Conservation (phyloP, 1,139 yeast genomes). For the Lodderomyces theae region DNA sequence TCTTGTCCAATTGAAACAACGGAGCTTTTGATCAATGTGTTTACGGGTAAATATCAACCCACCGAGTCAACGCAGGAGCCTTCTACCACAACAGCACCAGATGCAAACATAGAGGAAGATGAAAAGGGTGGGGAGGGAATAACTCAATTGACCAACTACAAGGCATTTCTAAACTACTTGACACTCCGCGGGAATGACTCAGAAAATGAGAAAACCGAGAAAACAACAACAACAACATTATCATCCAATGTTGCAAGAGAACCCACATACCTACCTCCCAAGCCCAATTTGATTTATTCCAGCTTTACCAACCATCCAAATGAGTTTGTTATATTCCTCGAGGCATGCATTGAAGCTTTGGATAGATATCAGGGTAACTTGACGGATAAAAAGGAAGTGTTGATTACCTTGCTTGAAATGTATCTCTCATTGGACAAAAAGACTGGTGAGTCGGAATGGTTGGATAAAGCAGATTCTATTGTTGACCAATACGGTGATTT, state of each 20-base stretch:
- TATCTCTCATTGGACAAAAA: slow-evolving; percentile 61
- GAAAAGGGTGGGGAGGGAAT: slow-evolving; percentile 12
- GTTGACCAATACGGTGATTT: slow-evolving; percentile 39
- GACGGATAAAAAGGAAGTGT: slow-evolving; percentile 67
- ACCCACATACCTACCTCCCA: slow-evolving; percentile 89
- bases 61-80: slow-evolving; percentile 13
- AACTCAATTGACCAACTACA: slow-evolving; percentile 58
- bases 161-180: slow-evolving; percentile 67
- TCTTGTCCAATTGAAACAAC: slow-evolving; percentile 79
- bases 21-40: slow-evolving; percentile 74
- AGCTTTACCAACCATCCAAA: slow-evolving; percentile 81
- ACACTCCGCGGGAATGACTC: slow-evolving; percentile 20
- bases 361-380: slow-evolving; percentile 71
- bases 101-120: slow-evolving; percentile 9
- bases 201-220: not conserved
- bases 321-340: slow-evolving; percentile 90
- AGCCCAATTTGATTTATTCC: slow-evolving; percentile 82
- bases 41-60: slow-evolving; percentile 79
- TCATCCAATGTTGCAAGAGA: slow-evolving; percentile 16
- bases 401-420: slow-evolving; percentile 78
- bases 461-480: slow-evolving; percentile 56
- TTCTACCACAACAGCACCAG: slow-evolving; percentile 7
- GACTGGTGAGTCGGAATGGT: slow-evolving; percentile 50
- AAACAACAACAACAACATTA: slow-evolving; percentile 5
- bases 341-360: slow-evolving; percentile 83